A percentile compares a stretch with the other conserved stretches of the same genome.
phyloP scores from a whole-genome alignment of 257 asterid species.

The Solanum sejunctum region DNA sequence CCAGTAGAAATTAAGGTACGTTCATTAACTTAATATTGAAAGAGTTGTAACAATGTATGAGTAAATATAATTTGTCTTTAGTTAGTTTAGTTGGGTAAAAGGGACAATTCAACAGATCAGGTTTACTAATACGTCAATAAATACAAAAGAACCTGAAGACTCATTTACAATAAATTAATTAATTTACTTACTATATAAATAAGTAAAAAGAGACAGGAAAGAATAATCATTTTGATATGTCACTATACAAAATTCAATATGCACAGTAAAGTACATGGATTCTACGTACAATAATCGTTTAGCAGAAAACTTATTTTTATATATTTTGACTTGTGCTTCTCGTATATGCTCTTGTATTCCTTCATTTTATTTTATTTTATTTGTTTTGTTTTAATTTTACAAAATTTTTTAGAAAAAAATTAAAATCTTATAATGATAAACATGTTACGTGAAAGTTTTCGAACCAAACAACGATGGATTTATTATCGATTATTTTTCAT shows the following conservation, averaged over 20 bases:
- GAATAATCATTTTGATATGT: neutral
- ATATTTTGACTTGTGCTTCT: neutral
- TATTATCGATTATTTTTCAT: no score
- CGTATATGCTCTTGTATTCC: no score
- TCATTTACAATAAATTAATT: neutral
- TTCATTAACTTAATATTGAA: neutral
- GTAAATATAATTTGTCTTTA: neutral
- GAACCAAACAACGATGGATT: no score
- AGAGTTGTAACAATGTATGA: neutral
- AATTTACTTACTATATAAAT: neutral
- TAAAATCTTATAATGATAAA: no score
- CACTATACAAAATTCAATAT: neutral
- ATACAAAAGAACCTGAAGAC: neutral
- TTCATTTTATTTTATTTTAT: no score
- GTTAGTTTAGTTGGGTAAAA: neutral
- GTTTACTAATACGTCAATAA: neutral
- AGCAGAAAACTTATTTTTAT: neutral
- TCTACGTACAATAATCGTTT: neutral
- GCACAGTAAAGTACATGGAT: neutral
- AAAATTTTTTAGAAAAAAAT: no score
- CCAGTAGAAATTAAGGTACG: neutral
- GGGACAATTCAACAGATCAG: neutral
- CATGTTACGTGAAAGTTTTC: no score
- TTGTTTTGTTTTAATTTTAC: no score
- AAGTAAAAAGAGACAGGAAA: neutral